A percentile compares a stretch with the other conserved stretches of the same genome.
Conservation (phyloP, 306 rosid genomes). For the Boehmeria nivea region DNA sequence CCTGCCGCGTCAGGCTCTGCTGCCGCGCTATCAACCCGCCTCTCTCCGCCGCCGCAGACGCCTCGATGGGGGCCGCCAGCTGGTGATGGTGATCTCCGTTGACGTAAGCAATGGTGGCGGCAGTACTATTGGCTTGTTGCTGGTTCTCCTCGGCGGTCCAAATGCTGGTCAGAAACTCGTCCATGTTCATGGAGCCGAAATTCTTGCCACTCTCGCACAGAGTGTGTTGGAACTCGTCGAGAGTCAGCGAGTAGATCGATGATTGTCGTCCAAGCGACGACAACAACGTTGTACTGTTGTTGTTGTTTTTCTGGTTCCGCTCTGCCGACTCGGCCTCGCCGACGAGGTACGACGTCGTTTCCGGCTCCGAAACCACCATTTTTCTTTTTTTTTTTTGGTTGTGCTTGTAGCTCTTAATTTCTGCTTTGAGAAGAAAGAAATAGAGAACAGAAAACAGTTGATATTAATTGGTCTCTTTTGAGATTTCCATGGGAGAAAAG, state of each 20-base stretch:
- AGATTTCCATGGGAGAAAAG: no score
- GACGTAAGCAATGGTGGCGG: neutral
- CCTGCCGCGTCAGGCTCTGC: slow-evolving; percentile 57
- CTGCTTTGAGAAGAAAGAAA: no score
- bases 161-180: slow-evolving; percentile 78
- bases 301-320: slow-evolving; percentile 21
- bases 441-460: no score
- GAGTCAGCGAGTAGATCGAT: slow-evolving; percentile 80
- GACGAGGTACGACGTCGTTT: slow-evolving; percentile 26
- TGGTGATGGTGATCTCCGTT: neutral
- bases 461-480: no score
- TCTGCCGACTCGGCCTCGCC: slow-evolving; percentile 41
- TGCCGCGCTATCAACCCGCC: slow-evolving; percentile 34
- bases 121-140: slow-evolving; percentile 23
- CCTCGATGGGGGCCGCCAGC: neutral
- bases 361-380: slow-evolving; percentile 47
- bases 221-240: slow-evolving; percentile 77
- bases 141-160: slow-evolving; percentile 88
- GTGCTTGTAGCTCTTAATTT: neutral
- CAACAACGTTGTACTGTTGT: slow-evolving; percentile 20
- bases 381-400: neutral
- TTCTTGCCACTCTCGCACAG: slow-evolving; percentile 71
- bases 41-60: slow-evolving; percentile 20
- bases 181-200: slow-evolving; percentile 97
- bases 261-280: slow-evolving; percentile 62